Evolutionary conservation across 371 early-diverging fungal genomes (phyloP).

Genomic region (Rhizopus stolonifer): DNA sequence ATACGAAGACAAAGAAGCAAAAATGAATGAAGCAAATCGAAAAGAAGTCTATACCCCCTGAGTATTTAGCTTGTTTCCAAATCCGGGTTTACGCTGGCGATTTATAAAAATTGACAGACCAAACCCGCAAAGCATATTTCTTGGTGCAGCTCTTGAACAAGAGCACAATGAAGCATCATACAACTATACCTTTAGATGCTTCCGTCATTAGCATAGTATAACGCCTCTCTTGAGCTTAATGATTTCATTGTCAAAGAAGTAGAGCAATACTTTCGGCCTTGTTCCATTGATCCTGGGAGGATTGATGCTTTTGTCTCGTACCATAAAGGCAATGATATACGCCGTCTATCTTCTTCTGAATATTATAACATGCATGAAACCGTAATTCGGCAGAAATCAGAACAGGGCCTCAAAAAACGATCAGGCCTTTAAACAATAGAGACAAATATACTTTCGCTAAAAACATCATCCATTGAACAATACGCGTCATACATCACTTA

Average conservation of each 20-base stretch:
- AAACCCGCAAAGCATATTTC: constrained; percentile 2
- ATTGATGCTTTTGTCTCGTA: constrained; percentile 5
- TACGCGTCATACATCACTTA: neutral
- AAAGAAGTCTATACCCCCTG: neutral
- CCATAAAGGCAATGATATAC: constrained; percentile 3
- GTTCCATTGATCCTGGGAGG: constrained; percentile 3
- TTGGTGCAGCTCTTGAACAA: neutral
- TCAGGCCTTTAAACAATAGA: neutral
- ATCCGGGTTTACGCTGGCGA: constrained; percentile 1
- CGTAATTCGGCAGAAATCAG: constrained; percentile 5
- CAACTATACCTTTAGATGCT: neutral
- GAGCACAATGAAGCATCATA: constrained; percentile 1
- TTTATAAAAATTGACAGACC: constrained; percentile 1
- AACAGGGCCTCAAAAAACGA: constrained; percentile 5
- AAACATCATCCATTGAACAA: constrained; percentile 1
- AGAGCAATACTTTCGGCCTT: constrained; percentile 3
- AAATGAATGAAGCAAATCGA: neutral
- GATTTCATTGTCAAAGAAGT: constrained; percentile 1
- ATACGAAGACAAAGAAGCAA: constrained; percentile 1
- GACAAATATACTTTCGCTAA: constrained; percentile 2
- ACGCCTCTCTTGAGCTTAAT: constrained; percentile 4
- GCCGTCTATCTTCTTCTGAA: constrained; percentile 4
- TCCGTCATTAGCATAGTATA: neutral
- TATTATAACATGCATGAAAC: constrained; percentile 4
- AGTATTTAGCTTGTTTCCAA: constrained; percentile 6